Conservation (phyloP, 2,329 filamentous ascomycete species). For the Pyrenophora seminiperda region DNA sequence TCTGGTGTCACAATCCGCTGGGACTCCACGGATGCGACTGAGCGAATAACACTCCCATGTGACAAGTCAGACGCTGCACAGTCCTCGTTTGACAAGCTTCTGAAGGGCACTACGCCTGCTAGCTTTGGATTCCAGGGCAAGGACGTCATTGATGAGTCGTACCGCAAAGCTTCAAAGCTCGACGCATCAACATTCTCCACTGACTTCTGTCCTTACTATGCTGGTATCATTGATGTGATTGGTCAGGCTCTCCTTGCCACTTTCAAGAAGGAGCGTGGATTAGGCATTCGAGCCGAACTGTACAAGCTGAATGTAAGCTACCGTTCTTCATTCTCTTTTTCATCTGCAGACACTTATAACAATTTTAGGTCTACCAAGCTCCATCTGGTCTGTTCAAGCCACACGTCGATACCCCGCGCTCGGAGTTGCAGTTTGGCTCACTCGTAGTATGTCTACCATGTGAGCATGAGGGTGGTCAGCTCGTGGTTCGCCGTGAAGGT, state of each 20-base stretch:
- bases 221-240: slow-evolving; percentile 59
- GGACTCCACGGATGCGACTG: slow-evolving; percentile 4
- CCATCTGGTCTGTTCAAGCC: slow-evolving; percentile 58
- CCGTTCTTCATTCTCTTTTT: background rate
- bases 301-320: slow-evolving; percentile 61
- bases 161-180: slow-evolving; percentile 61
- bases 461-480: slow-evolving; percentile 50
- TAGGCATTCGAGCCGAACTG: slow-evolving; percentile 57
- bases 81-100: background rate
- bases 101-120: slow-evolving; percentile 44
- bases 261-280: slow-evolving; percentile 14
- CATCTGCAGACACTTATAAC: background rate
- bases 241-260: slow-evolving; percentile 55
- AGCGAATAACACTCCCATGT: slow-evolving; percentile 7
- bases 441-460: slow-evolving; percentile 59
- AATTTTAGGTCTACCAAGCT: slow-evolving; percentile 56
- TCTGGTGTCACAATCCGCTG: slow-evolving; percentile 14
- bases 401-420: slow-evolving; percentile 61
- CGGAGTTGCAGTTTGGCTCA: slow-evolving; percentile 56
- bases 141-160: slow-evolving; percentile 58
- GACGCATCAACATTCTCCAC: slow-evolving; percentile 54
- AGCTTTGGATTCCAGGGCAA: slow-evolving; percentile 55
- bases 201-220: slow-evolving; percentile 58
- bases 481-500: slow-evolving; percentile 52
- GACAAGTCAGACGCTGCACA: background rate